phyloP scores from a whole-genome alignment of 352 stramenopile genomes.

The Phytophthora agathidicida region DNA sequence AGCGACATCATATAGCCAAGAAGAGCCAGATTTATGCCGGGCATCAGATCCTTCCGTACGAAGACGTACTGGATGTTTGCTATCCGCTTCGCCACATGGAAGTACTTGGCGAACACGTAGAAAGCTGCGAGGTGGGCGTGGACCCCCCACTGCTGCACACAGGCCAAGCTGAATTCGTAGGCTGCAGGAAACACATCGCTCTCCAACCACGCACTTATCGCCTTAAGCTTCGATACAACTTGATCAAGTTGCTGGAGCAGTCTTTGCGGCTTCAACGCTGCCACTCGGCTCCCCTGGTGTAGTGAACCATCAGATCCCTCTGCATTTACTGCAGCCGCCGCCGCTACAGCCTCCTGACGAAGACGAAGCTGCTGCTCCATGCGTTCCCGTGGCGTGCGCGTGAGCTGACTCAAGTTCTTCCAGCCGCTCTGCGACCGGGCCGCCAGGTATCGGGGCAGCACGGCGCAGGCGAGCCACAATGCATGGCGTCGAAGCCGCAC shows the following conservation, averaged over 20 bases:
- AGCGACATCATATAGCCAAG: slow-evolving; percentile 85
- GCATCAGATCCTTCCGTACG: slow-evolving; percentile 63
- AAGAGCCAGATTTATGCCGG: slow-evolving; percentile 68
- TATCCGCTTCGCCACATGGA: slow-evolving; percentile 73
- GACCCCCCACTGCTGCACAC: slow-evolving; percentile 52
- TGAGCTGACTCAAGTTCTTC: slow-evolving; percentile 70
- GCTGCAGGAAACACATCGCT: slow-evolving; percentile 52
- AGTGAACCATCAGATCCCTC: slow-evolving; percentile 1
- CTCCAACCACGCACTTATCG: slow-evolving; percentile 42
- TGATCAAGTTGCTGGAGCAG: slow-evolving; percentile 49
- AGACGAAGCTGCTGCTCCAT: slow-evolving; percentile 81
- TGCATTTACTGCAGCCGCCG: background rate
- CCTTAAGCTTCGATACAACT: slow-evolving; percentile 52
- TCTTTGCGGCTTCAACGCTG: slow-evolving; percentile 13
- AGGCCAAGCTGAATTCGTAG: slow-evolving; percentile 62
- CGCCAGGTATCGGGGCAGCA: slow-evolving; percentile 68
- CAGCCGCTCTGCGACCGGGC: slow-evolving; percentile 73
- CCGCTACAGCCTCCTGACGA: slow-evolving; percentile 38
- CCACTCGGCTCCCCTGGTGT: slow-evolving; percentile 1
- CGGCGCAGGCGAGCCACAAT: slow-evolving; percentile 59
- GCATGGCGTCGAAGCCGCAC: slow-evolving; percentile 48
- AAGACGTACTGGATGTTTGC: slow-evolving; percentile 81
- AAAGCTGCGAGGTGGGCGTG: slow-evolving; percentile 76
- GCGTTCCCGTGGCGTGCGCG: slow-evolving; percentile 66
- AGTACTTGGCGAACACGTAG: slow-evolving; percentile 77